A percentile compares a stretch with the other conserved stretches of the same genome.
These are phyloP conservation scores for Coccinonectria pachysandricola DNA, from an alignment of 2,329 filamentous ascomycete genomes.

Conservation along the genomic window DNA sequence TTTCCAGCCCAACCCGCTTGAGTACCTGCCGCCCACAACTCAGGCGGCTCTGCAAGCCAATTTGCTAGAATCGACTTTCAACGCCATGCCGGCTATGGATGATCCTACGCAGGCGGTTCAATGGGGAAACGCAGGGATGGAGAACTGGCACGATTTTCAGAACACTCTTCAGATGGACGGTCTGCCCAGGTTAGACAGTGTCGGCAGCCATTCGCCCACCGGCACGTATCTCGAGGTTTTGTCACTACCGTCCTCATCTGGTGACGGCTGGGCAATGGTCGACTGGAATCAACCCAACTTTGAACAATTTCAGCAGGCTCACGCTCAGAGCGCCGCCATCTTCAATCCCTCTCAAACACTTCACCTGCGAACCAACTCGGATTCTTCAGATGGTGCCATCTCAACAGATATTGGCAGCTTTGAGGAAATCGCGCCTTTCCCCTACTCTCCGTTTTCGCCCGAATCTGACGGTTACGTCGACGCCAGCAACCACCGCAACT, in stretches of 20 bases:
- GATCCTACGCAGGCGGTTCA: slow-evolving; percentile 44
- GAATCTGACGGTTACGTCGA: slow-evolving; percentile 67
- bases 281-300: slow-evolving; percentile 60
- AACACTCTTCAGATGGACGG: slow-evolving; percentile 45
- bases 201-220: slow-evolving; percentile 36
- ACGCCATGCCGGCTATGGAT: slow-evolving; percentile 45
- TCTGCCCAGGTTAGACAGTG: slow-evolving; percentile 29
- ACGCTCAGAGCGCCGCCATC: slow-evolving; percentile 53
- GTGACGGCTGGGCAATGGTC: slow-evolving; percentile 79
- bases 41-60: slow-evolving; percentile 55
- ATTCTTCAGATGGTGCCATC: slow-evolving; percentile 65
- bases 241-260: slow-evolving; percentile 70
- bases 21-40: slow-evolving; percentile 51
- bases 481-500: slow-evolving; percentile 48
- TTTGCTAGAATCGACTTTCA: slow-evolving; percentile 54
- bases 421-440: slow-evolving; percentile 63
- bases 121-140: slow-evolving; percentile 53
- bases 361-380: slow-evolving; percentile 77
- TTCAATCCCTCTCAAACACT: slow-evolving; percentile 89
- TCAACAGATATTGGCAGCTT: slow-evolving; percentile 65
- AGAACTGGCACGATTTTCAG: slow-evolving; percentile 74
- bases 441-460: slow-evolving; percentile 73
- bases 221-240: slow-evolving; percentile 69
- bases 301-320: slow-evolving; percentile 47
- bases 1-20: slow-evolving; percentile 46